Evolutionary conservation across 2,329 filamentous ascomycete genomes (phyloP).

Genomic region (Emericellopsis cladophorae): DNA sequence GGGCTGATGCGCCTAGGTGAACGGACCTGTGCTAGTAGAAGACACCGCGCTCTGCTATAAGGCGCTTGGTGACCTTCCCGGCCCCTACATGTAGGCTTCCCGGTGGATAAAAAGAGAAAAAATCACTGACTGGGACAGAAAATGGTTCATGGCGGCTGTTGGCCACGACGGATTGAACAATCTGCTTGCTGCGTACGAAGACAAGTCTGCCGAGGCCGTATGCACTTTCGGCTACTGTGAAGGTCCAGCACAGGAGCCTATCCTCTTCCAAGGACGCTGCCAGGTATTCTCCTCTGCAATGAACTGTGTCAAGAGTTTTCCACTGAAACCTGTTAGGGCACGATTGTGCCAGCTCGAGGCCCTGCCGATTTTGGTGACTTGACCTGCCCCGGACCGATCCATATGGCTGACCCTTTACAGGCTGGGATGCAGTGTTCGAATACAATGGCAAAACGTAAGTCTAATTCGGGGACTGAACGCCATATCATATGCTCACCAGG

Average conservation of each 20-base stretch:
- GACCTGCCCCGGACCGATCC: background rate
- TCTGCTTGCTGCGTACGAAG: conserved; percentile 73
- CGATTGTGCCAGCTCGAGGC: conserved; percentile 75
- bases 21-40: conserved; percentile 85
- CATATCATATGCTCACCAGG: conserved; percentile 2
- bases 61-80: conserved; percentile 80
- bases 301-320: too few relatives aligned
- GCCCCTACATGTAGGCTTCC: conserved; percentile 75
- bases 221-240: conserved; percentile 91
- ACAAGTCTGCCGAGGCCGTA: conserved; percentile 86
- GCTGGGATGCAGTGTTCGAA: conserved; percentile 96
- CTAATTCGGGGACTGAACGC: background rate
- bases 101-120: background rate
- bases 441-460: conserved; percentile 72
- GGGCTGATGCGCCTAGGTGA: conserved; percentile 36
- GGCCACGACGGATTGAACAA: conserved; percentile 83
- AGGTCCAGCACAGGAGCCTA: conserved; percentile 70
- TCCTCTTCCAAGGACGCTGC: conserved; percentile 87
- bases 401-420: conserved; percentile 28
- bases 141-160: conserved; percentile 81
- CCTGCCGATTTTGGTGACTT: conserved; percentile 67
- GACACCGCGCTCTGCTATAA: conserved; percentile 93
- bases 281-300: conserved; percentile 33
- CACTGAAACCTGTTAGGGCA: conserved; percentile 32
- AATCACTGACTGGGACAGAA: conserved; percentile 37